Percentiles rank a stretch among this genome's conserved stretches.
These are phyloP conservation scores for Nevesoporus exiguus DNA, from an alignment of 768 basidiomycete species.

Conservation along the genomic window DNA sequence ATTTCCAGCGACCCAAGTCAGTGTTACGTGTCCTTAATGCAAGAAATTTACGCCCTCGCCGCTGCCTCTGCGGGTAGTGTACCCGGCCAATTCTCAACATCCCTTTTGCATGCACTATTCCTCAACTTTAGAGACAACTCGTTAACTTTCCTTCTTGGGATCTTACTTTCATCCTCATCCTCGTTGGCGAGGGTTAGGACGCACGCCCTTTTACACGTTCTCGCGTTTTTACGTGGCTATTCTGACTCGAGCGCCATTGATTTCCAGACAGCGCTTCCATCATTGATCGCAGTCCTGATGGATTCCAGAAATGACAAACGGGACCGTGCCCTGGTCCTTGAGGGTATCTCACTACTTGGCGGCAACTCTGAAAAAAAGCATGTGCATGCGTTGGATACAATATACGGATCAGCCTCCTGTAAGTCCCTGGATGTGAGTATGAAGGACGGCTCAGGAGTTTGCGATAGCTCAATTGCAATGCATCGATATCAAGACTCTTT, in stretches of 20 bases:
- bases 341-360: constrained; percentile 52
- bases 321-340: constrained; percentile 40
- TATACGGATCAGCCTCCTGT: constrained; percentile 67
- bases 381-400: constrained; percentile 69
- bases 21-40: constrained; percentile 58
- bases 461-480: constrained; percentile 57
- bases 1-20: constrained; percentile 21
- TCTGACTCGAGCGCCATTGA: constrained; percentile 54
- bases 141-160: constrained; percentile 75
- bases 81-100: constrained; percentile 43
- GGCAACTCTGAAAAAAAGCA: constrained; percentile 38
- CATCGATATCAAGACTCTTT: constrained; percentile 60
- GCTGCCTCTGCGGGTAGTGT: constrained; percentile 51
- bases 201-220: constrained; percentile 68
- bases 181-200: constrained; percentile 37
- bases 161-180: constrained; percentile 47
- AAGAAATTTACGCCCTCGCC: constrained; percentile 61
- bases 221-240: constrained; percentile 80
- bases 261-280: constrained; percentile 77
- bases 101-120: constrained; percentile 64
- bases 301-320: constrained; percentile 28
- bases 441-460: constrained; percentile 9
- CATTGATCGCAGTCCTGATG: constrained; percentile 56
- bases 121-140: constrained; percentile 63
- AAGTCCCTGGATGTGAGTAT: constrained; percentile 19